Evolutionary conservation across 305 asterid genomes (phyloP), one percentile per base, ranked within the genome.

Genomic region (Rubia tinctorum): DNA sequence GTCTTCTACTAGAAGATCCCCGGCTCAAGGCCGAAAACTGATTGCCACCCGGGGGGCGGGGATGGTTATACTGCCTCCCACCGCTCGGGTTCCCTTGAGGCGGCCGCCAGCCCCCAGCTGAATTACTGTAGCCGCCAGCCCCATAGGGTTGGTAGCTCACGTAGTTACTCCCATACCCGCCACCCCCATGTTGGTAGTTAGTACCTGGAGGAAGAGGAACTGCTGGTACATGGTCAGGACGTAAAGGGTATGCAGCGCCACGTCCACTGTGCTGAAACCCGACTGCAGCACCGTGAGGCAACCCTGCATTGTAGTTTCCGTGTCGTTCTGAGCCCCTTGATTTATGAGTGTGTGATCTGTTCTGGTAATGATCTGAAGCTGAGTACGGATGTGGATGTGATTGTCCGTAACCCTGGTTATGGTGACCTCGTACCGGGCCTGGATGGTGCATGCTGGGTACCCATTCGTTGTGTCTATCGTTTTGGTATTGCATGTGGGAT

Each of bases 11-110:
- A 45, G 89, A 30, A 30, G 34, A 84, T 71, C 93, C 90, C 86
- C 96, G 79, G 51, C 75, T 80, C 81, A 86, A 73, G 49, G 91
- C 79, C 17, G 99, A 81, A 79, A 75, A 94, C 60, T 84, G 93
- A 72, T 94, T 91, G 18, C 90, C 59, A 18, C 10, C 90, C 3
- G 86, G 59, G 40, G 80, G 92, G 59, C 78, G 88, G 62, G 88
- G 83, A 42, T 74, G 80, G 56, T 58, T 72, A 68, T 84, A 76
- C 58, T 93, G 96, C 76, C 89, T 79, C 44, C 90, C 90, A 25
- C 60, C 85, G 71, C 78, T 76, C 4, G 84, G 78, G 68, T 79
- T 78, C 43, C 65, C 87, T 0, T 76, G 88, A 18, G 84, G 83
- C 47, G 61, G 83, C 81, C 84, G 80, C 85, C 86, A 39, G 15